A percentile compares a stretch with the other conserved stretches of the same genome.
These are phyloP conservation scores for Mrakia gelida DNA, from an alignment of 768 basidiomycete genomes.

Conservation along the genomic window DNA sequence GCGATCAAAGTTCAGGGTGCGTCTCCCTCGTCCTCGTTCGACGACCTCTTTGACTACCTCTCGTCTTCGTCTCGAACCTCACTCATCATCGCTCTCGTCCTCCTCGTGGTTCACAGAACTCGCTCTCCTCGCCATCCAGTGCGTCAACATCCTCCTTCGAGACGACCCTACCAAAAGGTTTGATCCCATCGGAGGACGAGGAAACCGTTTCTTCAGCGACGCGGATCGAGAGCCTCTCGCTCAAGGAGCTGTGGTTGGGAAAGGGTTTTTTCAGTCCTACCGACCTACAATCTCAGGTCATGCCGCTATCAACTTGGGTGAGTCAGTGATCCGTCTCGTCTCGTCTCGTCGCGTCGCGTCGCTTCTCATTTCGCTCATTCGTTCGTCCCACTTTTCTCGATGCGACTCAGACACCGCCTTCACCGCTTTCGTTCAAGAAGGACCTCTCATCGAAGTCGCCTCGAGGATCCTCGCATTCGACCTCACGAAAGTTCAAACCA, in stretches of 20 bases:
- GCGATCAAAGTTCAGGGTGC: neutral
- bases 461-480: too few species aligned
- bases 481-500: too few species aligned
- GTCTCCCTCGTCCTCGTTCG: too few species aligned
- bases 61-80: too few species aligned
- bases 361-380: too few species aligned
- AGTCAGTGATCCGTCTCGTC: too few species aligned
- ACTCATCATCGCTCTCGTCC: too few species aligned
- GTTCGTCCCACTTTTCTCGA: too few species aligned
- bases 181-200: conserved; percentile 2
- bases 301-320: neutral
- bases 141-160: neutral
- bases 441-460: conserved; percentile 42
- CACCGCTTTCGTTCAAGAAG: conserved; percentile 42
- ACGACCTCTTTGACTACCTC: too few species aligned
- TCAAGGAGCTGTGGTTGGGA: neutral
- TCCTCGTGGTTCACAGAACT: too few species aligned
- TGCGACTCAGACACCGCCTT: conserved; percentile 31
- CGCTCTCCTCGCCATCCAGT: neutral
- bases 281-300: neutral
- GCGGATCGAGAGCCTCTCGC: neutral
- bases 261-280: neutral
- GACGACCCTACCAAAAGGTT: conserved; percentile 8
- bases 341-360: too few species aligned
- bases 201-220: conserved; percentile 1